Conservation (phyloP, 768 basidiomycete genomes). For the Termitomyces sp. region DNA sequence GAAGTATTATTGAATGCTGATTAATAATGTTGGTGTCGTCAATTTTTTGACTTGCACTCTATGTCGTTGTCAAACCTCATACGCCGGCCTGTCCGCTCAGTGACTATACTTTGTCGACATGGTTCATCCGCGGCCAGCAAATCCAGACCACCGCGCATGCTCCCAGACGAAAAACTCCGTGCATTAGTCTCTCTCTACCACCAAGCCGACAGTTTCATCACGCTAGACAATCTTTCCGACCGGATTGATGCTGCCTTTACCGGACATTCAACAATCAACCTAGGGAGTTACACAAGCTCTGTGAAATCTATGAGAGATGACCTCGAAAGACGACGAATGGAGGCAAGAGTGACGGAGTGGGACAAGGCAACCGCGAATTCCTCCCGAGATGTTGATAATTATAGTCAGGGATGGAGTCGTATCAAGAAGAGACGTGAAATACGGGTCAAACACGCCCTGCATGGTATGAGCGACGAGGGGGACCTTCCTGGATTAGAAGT, state of each 20-base stretch:
- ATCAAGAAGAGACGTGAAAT: slow-evolving; percentile 30
- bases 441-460: slow-evolving; percentile 49
- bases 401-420: slow-evolving; percentile 25
- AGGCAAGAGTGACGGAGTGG: slow-evolving; percentile 39
- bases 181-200: slow-evolving; percentile 79
- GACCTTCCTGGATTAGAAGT: slow-evolving; percentile 45
- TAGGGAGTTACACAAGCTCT: slow-evolving; percentile 2
- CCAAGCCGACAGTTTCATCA: slow-evolving; percentile 68
- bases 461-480: slow-evolving; percentile 38
- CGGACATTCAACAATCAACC: not conserved
- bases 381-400: fast-evolving
- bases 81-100: slow-evolving; percentile 12
- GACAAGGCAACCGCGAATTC: slow-evolving; percentile 18
- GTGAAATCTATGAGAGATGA: slow-evolving; percentile 17
- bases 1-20: not conserved
- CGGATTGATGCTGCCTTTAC: slow-evolving; percentile 65
- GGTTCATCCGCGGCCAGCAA: slow-evolving; percentile 21
- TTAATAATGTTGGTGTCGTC: not conserved
- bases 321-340: slow-evolving; percentile 23
- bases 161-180: slow-evolving; percentile 60
- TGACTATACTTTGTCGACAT: slow-evolving; percentile 15
- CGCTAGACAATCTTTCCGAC: slow-evolving; percentile 60
- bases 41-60: not conserved
- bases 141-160: slow-evolving; percentile 27
- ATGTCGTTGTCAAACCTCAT: slow-evolving; percentile 16